A percentile compares a stretch with the other conserved stretches of the same genome.
Conservation (phyloP, 23 red algal genomes). For the Gracilaria caudata region DNA sequence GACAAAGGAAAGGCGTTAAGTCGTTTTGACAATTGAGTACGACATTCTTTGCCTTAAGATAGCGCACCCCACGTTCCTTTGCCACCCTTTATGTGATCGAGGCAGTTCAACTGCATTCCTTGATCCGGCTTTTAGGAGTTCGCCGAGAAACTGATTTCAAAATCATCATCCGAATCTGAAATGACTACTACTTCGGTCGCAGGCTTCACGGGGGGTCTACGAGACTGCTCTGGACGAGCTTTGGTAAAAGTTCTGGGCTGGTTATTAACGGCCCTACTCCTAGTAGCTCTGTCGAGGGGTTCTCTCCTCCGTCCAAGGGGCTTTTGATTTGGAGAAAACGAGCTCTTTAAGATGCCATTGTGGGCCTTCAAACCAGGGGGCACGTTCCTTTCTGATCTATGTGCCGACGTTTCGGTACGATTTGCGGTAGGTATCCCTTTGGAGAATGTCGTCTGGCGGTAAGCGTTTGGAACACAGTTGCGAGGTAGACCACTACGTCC, state of each 20-base stretch:
- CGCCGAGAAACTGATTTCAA: conserved; percentile 31
- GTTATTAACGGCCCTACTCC: not conserved
- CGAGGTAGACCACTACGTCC: not conserved
- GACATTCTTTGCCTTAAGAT: too few species aligned
- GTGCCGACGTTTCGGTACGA: not conserved
- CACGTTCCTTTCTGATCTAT: not conserved
- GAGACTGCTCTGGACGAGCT: not conserved
- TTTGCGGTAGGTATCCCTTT: not conserved
- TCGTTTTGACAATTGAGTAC: too few species aligned
- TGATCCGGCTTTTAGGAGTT: not conserved
- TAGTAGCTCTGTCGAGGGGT: not conserved
- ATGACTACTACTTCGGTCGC: conserved; percentile 3
- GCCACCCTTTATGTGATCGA: not conserved
- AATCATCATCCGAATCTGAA: conserved; percentile 30
- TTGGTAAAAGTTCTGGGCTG: not conserved
- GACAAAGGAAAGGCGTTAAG: too few species aligned
- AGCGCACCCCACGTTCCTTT: too few species aligned
- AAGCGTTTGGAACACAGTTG: not conserved
- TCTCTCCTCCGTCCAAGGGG: not conserved
- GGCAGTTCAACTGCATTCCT: not conserved
- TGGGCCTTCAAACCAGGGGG: not conserved
- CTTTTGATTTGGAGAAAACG: not conserved
- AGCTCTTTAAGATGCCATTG: not conserved
- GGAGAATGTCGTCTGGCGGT: not conserved
- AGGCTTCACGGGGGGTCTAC: not conserved